Percentiles rank a stretch among this genome's conserved stretches.
Evolutionary conservation across 2,329 filamentous ascomycete genomes (phyloP).

Genomic region (Fusarium virguliforme): DNA sequence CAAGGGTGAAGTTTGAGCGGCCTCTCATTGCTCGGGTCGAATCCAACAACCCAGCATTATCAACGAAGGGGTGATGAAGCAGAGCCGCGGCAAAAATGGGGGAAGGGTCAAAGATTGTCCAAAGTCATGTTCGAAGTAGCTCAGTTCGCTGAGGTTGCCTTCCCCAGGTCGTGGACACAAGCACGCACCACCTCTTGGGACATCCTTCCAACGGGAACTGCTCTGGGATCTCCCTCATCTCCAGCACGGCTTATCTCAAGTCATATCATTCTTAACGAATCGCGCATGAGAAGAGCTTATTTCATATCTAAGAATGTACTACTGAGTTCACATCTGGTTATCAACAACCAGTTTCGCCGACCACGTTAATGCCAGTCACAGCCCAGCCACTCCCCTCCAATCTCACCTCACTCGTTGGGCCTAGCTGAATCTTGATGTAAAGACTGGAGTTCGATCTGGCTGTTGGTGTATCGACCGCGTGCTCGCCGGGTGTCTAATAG

Average conservation of each 20-base stretch:
- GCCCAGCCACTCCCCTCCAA: neutral
- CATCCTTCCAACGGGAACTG: neutral
- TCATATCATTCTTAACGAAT: neutral
- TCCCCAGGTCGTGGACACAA: neutral
- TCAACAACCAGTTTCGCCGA: neutral
- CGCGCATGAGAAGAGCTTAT: neutral
- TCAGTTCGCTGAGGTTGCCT: neutral
- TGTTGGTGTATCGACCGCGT: neutral
- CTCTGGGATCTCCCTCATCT: neutral
- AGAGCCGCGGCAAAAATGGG: neutral
- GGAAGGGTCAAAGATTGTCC: neutral
- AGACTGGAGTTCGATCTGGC: neutral
- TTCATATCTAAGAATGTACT: neutral
- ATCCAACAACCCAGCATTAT: neutral
- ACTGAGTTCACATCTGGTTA: neutral
- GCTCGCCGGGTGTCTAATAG: neutral
- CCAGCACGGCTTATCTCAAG: neutral
- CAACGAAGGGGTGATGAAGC: constrained; percentile 2
- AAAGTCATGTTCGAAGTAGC: constrained; percentile 1
- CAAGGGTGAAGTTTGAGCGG: too few species aligned
- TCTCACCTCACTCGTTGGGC: neutral
- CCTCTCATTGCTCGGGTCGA: neutral
- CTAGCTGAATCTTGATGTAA: neutral
- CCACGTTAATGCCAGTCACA: neutral
- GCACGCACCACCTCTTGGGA: neutral